Percentiles rank a stretch among this genome's conserved stretches.
These are phyloP conservation scores for Comarum palustre DNA, from an alignment of 306 rosid genomes.

Conservation along the genomic window DNA sequence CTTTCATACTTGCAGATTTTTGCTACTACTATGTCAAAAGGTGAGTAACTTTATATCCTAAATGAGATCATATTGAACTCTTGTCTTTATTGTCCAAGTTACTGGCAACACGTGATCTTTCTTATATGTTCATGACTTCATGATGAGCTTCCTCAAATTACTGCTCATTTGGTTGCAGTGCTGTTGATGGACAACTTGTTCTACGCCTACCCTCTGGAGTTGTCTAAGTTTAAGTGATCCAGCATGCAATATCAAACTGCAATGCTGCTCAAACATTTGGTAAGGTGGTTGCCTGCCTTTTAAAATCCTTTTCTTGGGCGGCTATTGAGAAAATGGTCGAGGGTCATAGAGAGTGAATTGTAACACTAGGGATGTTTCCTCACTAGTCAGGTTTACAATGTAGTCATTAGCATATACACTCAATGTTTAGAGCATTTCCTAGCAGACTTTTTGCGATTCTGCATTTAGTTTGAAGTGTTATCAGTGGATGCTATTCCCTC, in stretches of 20 bases:
- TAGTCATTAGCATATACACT: conserved; percentile 3
- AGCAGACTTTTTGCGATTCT: not conserved
- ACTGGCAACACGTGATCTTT: not conserved
- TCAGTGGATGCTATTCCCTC: not conserved
- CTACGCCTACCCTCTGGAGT: conserved; percentile 71
- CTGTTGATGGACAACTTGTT: conserved; percentile 69
- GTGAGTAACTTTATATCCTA: conserved; percentile 25
- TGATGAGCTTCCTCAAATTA: not conserved
- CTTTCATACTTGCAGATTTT: conserved; percentile 76
- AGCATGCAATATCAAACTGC: not conserved
- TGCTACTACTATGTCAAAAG: conserved; percentile 78
- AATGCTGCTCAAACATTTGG: not conserved
- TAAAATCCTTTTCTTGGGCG: not conserved
- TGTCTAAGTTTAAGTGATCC: conserved; percentile 32
- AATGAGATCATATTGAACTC: not conserved
- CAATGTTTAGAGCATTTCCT: not conserved
- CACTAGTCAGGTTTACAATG: conserved; percentile 1
- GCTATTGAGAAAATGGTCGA: conserved; percentile 1
- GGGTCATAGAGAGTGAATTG: not conserved
- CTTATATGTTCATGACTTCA: no score
- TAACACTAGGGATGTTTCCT: conserved; percentile 6
- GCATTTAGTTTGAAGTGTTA: not conserved
- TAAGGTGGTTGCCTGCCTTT: not conserved
- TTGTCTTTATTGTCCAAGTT: not conserved
- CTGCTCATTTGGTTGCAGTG: conserved; percentile 39